Base-by-base conservation (phyloP, 2,329 filamentous ascomycete species). In the Leptographium radiaticola region DNA sequence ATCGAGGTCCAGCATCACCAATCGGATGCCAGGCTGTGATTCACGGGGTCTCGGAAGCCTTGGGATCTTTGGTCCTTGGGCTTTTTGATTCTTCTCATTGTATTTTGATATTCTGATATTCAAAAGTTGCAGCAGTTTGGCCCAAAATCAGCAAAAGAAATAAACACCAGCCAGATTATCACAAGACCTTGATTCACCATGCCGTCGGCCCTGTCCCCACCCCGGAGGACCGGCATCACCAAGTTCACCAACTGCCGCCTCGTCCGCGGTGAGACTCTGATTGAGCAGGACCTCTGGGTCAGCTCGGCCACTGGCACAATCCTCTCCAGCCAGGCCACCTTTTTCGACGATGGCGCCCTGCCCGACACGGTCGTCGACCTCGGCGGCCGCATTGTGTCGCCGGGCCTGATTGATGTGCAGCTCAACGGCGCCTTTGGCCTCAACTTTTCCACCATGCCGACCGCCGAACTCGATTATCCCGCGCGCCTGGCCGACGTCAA, bases 401-500 rank as follows among this genome's bases (percentile, higher is more conserved):
- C 90, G 0, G 90, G 90, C 31, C 77, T 96, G 64, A 93, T 96
- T 61, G 90, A 96, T 60, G 85, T 86, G 52, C 90, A 96, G 68
- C 81, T 96, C 61, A 96, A 96, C 63, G 90, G 90, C 49, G 89
- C 87, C 11, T 91, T 89, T 63, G 89, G 89, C 54, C 94, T 95
- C 73, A 91, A 95, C 71, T 95, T 94, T 67, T 93, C 88, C 4
- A 81, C 82, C 1, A 74, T 89, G 25, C 25, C 25, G 25, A 25
- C 25, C 25, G 25, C 25, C 36, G 36, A 11, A 3, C 70, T 74
- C 34, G 75, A 78, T 51, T 95, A 94, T 62, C 78, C 79, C 55
- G 84, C 87, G 66, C 82, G 80, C n/a, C 71, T 95, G 50, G 75
- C 74, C 58, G 74, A 81, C 54, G 75, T 91, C 57, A 93, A 91